A percentile compares a stretch with the other conserved stretches of the same genome.
phyloP scores from a whole-genome alignment of 345 rosid species.

The Citrus hindsii region DNA sequence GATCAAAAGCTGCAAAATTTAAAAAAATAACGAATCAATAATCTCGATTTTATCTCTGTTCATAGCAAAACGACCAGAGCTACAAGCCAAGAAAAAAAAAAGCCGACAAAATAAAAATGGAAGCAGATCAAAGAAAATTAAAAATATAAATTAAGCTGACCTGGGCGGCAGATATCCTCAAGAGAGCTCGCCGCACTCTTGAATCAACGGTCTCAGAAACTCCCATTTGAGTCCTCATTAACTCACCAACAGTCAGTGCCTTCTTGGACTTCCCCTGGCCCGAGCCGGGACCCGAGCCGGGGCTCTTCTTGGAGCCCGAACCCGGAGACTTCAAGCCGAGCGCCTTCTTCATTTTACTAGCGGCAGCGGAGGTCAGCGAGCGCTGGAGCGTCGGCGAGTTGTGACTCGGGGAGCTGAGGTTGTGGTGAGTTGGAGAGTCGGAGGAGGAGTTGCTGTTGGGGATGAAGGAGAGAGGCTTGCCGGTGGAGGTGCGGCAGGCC shows the following conservation, averaged over 20 bases:
- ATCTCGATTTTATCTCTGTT: neutral
- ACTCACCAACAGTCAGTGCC: constrained; percentile 79
- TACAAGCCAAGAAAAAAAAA: neutral
- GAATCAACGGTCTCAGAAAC: constrained; percentile 77
- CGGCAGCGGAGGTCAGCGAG: constrained; percentile 87
- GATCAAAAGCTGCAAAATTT: neutral
- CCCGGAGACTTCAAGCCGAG: constrained; percentile 81
- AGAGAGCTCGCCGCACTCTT: constrained; percentile 79
- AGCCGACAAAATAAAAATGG: neutral
- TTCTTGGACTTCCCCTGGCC: constrained; percentile 54
- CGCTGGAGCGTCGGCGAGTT: constrained; percentile 64
- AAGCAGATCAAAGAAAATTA: constrained; percentile 24
- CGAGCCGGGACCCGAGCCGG: constrained; percentile 61
- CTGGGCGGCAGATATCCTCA: constrained; percentile 88
- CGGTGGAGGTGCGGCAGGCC: constrained; percentile 76
- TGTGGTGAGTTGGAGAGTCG: constrained; percentile 38
- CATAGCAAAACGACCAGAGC: neutral
- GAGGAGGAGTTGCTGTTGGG: constrained; percentile 25
- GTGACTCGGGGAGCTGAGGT: constrained; percentile 11
- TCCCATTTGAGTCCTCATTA: constrained; percentile 91
- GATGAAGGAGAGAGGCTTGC: constrained; percentile 53
- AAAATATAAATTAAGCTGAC: constrained; percentile 31
- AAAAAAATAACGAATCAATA: neutral
- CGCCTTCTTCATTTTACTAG: constrained; percentile 94
- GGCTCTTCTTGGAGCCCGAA: constrained; percentile 63